Evolutionary conservation across 2,329 filamentous ascomycete genomes (phyloP).

Genomic region (Alternaria sp.): DNA sequence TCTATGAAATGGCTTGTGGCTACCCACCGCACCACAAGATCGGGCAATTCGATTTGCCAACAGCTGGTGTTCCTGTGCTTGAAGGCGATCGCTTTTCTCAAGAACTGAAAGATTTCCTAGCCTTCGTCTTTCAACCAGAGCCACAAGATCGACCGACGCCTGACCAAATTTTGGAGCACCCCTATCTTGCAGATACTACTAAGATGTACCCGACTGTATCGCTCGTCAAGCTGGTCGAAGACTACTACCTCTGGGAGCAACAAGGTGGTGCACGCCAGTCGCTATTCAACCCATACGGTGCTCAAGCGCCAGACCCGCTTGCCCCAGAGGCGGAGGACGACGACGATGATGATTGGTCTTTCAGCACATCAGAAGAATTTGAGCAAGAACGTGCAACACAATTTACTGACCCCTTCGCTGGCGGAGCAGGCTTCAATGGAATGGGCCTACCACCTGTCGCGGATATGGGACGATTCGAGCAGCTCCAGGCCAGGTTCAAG

Average conservation of each 20-base stretch:
- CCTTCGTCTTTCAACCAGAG: conserved; percentile 76
- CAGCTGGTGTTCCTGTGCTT: conserved; percentile 68
- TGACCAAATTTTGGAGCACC: conserved; percentile 73
- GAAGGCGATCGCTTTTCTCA: conserved; percentile 77
- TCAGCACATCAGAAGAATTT: conserved; percentile 70
- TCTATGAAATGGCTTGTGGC: conserved; percentile 83
- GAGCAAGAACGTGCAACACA: conserved; percentile 56
- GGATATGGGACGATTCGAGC: conserved; percentile 46
- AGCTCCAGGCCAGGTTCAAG: conserved; percentile 61
- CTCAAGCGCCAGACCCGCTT: conserved; percentile 63
- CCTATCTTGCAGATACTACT: conserved; percentile 71
- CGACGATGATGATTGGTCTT: conserved; percentile 68
- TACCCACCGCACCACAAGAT: conserved; percentile 71
- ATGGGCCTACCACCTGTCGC: conserved; percentile 49
- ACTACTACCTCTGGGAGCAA: conserved; percentile 79
- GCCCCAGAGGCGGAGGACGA: conserved; percentile 53
- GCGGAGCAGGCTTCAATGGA: conserved; percentile 42
- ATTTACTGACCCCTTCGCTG: conserved; percentile 57
- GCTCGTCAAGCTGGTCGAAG: conserved; percentile 72
- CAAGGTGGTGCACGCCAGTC: conserved; percentile 75
- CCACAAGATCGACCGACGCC: conserved; percentile 74
- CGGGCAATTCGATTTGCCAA: conserved; percentile 49
- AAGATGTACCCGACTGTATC: conserved; percentile 70
- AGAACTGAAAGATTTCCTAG: conserved; percentile 73
- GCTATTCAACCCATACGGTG: conserved; percentile 68